Evolutionary conservation across 371 early-diverging fungal species (phyloP).

Genomic region (Furculomyces boomerangus): DNA sequence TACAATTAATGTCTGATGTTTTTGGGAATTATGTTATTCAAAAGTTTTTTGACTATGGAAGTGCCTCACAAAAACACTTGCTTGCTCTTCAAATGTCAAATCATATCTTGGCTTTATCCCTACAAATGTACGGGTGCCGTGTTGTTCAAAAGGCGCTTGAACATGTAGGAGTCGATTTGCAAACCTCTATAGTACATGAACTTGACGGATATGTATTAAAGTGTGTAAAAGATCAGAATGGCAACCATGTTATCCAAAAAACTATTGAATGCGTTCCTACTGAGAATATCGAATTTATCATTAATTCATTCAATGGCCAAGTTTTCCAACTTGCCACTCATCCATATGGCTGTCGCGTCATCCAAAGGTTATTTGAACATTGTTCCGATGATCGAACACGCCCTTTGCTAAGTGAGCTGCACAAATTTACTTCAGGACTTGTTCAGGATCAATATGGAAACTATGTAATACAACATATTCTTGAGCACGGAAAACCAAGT

Average conservation of each 20-base stretch:
- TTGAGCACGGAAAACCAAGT: slow-evolving; percentile 77
- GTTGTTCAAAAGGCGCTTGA: slow-evolving; percentile 99
- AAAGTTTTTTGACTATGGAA: slow-evolving; percentile 97
- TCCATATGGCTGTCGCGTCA: slow-evolving; percentile 99
- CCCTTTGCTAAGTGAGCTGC: slow-evolving; percentile 84
- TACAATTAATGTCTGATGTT: slow-evolving; percentile 96
- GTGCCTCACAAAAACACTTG: slow-evolving; percentile 67
- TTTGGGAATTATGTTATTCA: slow-evolving; percentile 99
- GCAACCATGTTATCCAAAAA: slow-evolving; percentile 99
- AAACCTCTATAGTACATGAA: slow-evolving; percentile 77
- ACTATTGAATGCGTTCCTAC: slow-evolving; percentile 95
- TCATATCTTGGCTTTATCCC: slow-evolving; percentile 77
- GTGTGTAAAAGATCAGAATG: slow-evolving; percentile 99
- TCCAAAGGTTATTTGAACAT: slow-evolving; percentile 98
- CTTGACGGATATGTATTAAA: slow-evolving; percentile 87
- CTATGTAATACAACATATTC: slow-evolving; percentile 99
- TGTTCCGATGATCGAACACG: slow-evolving; percentile 72
- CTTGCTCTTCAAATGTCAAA: slow-evolving; percentile 87
- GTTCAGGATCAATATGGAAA: slow-evolving; percentile 99
- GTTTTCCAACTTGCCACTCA: slow-evolving; percentile 93
- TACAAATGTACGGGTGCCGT: slow-evolving; percentile 99
- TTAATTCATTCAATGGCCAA: slow-evolving; percentile 94
- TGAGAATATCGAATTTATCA: slow-evolving; percentile 85
- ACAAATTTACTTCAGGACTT: slow-evolving; percentile 69
- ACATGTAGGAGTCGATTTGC: slow-evolving; percentile 70